Base-by-base conservation (phyloP, 2,329 filamentous ascomycete species). In the Neophaeococcomyces mojaviensis region DNA sequence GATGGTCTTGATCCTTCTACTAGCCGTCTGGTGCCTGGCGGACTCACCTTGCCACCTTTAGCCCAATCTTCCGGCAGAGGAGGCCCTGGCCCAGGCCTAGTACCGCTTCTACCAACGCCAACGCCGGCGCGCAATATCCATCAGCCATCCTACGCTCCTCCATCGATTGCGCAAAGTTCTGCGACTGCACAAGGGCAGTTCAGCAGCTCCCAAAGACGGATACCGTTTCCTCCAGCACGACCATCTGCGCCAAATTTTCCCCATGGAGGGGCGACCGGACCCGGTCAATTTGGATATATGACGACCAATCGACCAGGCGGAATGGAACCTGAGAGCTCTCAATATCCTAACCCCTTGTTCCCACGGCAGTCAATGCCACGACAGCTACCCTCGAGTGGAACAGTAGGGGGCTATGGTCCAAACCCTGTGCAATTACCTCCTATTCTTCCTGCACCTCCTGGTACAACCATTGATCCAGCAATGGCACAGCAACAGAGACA, bases 361-460 rank as follows among this genome's bases (percentile, higher is more conserved):
- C 16, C 39, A 22, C 32, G 32, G 31, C 30, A 22, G 18, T 26
- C 46, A n/a, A 18, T 31, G 16, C 24, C 31, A 2, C n/a, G 18
- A 19, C 39, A 49, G 13, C 19, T 15, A 46, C 19, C 13, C 18
- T 16, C 40, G 13, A 19, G 33, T 15, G 13, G 13, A 2, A 24
- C 33, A 18, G 13, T 3, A 13, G 41, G 40, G 10, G 8, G 30
- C 43, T 24, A 28, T 47, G 15, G 39, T 40, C 24, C 43, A 7
- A n/a, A 18, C 8, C n/a, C 28, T 20, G 8, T 58, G 30, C 55
- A 58, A 34, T 42, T 58, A n/a, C 55, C 56, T 18, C 56, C 56
- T 5, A 57, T 58, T 26, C 44, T 48, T 20, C 53, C 48, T 24
- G 40, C 51, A 9, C 41, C 49, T 28, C 34, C 49, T 13, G 18